Evolutionary conservation across 257 asterid genomes (phyloP), one percentile per base, ranked within the genome.

Genomic region (Avicennia marina): DNA sequence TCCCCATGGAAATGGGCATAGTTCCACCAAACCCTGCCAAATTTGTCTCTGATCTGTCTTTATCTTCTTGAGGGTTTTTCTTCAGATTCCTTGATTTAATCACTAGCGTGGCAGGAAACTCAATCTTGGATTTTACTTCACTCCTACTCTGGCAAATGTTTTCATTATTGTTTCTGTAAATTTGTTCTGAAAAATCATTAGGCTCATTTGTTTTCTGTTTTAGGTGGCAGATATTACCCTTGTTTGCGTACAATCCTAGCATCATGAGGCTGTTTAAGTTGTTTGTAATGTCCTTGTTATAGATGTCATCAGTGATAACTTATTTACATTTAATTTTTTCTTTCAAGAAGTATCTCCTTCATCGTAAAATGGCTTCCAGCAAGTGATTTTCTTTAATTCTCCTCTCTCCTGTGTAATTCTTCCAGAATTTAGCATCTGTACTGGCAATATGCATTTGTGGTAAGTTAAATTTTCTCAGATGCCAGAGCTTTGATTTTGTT

Each of bases 91-190:
- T 34, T 56, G 53, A 54, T 45, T 24, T 64, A 32, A 11, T 56
- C 26, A 53, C 24, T 39, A 39, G 29, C 25, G 13, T 11, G 34
- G 19, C 36, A 39, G 46, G 36, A 44, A 20, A 60, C 22, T 48
- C 29, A n/a, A 25, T 57, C 64, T 46, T 56, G 15, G 44, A 13
- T 56, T 51, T n/a, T n/a, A n/a, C n/a, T n/a, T n/a, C n/a, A n/a
- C n/a, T n/a, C n/a, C n/a, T 7, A 6, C 10, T 48, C 22, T 31
- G 31, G 24, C 50, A 54, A n/a, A 21, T 21, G 19, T 4, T 7
- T n/a, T n/a, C n/a, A n/a, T n/a, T n/a, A n/a, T n/a, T n/a, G n/a
- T n/a, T n/a, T 6, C 24, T 16, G 26, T n/a, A 60, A 46, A 24
- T n/a, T 20, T 1, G 12, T 60, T 22, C 15, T 16, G 19, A 18